Percentiles rank a stretch among this genome's conserved stretches.
phyloP scores from a whole-genome alignment of 805 yeast species.

The Lachancea thermotolerans region DNA sequence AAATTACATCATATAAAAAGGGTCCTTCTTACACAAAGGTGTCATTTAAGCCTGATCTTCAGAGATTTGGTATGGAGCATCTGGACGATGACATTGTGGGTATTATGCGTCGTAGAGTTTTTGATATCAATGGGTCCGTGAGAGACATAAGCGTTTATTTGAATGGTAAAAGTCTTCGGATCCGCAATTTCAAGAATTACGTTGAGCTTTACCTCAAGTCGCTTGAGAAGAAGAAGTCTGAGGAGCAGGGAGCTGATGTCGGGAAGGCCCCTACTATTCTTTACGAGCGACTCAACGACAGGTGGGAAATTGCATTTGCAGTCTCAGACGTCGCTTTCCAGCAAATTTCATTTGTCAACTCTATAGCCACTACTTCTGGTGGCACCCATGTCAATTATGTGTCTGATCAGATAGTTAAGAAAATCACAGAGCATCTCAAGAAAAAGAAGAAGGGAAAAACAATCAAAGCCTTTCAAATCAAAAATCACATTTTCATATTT shows the following conservation, averaged over 20 bases:
- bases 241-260: slow-evolving; percentile 30
- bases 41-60: slow-evolving; percentile 81
- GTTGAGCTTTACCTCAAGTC: slow-evolving; percentile 87
- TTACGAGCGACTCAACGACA: slow-evolving; percentile 70
- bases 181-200: slow-evolving; percentile 75
- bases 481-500: slow-evolving; percentile 83
- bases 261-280: slow-evolving; percentile 48
- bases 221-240: slow-evolving; percentile 37
- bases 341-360: slow-evolving; percentile 94
- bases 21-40: slow-evolving; percentile 78
- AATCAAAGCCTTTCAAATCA: slow-evolving; percentile 82
- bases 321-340: slow-evolving; percentile 84
- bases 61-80: slow-evolving; percentile 75
- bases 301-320: slow-evolving; percentile 97
- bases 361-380: slow-evolving; percentile 95
- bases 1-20: slow-evolving; percentile 44
- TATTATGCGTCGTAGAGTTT: slow-evolving; percentile 87
- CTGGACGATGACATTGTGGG: slow-evolving; percentile 79
- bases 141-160: slow-evolving; percentile 70
- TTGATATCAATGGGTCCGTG: slow-evolving; percentile 91
- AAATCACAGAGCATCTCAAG: slow-evolving; percentile 65
- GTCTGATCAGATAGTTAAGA: slow-evolving; percentile 75
- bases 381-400: slow-evolving; percentile 91
- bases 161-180: slow-evolving; percentile 63
- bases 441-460: slow-evolving; percentile 50